Conservation (phyloP, 2,329 filamentous ascomycete species). For the Ophiostoma pallidulum region DNA sequence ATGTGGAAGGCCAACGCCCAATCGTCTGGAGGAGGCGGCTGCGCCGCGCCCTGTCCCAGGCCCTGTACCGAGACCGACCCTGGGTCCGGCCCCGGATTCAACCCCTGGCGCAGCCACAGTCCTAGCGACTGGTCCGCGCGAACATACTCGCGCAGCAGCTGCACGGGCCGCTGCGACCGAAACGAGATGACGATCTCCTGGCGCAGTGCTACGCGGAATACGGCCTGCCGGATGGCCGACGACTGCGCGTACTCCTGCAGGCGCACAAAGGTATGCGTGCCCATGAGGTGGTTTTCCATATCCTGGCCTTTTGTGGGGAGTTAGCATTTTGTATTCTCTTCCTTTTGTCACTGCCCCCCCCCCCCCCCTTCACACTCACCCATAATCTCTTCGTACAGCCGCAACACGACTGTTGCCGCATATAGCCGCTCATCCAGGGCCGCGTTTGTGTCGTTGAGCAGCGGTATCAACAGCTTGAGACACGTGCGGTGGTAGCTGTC, state of each 20-base stretch:
- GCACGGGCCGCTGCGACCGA: slow-evolving; percentile 2
- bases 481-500: slow-evolving; percentile 7
- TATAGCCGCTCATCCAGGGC: slow-evolving; percentile 5
- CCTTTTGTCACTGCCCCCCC: no score
- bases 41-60: no score
- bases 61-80: no score
- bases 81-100: no score
- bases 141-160: slow-evolving; percentile 8
- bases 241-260: slow-evolving; percentile 7
- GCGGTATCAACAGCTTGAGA: slow-evolving; percentile 4
- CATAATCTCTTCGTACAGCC: slow-evolving; percentile 7
- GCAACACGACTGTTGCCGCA: slow-evolving; percentile 7
- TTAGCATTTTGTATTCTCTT: no score
- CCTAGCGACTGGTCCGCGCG: slow-evolving; percentile 3
- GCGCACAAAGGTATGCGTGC: slow-evolving; percentile 9
- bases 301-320: background rate
- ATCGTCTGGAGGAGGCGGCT: background rate
- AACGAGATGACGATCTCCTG: slow-evolving; percentile 9
- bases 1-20: slow-evolving; percentile 4
- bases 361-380: background rate
- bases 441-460: slow-evolving; percentile 4
- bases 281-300: slow-evolving; percentile 7
- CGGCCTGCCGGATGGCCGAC: slow-evolving; percentile 7
- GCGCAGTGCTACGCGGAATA: slow-evolving; percentile 2
- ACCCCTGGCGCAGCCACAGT: no score